phyloP scores from a whole-genome alignment of 2,329 filamentous ascomycete genomes.

The Hymenoscyphus salicellus region DNA sequence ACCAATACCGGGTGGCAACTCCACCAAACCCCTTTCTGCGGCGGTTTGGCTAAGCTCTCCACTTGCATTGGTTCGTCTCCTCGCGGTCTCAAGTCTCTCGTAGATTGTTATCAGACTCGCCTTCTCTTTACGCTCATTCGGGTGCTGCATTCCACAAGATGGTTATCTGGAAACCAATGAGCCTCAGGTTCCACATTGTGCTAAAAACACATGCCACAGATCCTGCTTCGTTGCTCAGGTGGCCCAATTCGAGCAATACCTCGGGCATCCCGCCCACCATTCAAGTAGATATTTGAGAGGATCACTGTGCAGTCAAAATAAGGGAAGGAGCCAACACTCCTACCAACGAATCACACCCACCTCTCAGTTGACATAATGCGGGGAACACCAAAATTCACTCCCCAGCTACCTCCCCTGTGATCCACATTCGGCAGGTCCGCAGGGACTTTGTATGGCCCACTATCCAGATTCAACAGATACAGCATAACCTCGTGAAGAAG shows the following conservation, averaged over 20 bases:
- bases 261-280: constrained; percentile 1
- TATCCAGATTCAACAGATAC: background rate
- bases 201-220: constrained; percentile 1
- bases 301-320: background rate
- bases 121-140: background rate
- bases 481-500: background rate
- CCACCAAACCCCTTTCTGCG: background rate
- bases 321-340: background rate
- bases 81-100: background rate
- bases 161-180: background rate
- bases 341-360: background rate
- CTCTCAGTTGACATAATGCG: constrained; percentile 3
- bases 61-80: background rate
- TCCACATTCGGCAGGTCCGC: constrained; percentile 3
- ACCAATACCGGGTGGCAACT: background rate
- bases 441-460: background rate
- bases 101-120: background rate
- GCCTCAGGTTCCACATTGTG: background rate
- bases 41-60: background rate
- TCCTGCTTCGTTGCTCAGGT: background rate
- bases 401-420: background rate
- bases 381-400: background rate
- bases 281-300: background rate
- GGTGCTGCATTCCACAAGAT: background rate
- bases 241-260: background rate